These are phyloP conservation scores for Septoria linicola DNA, from an alignment of 2,329 filamentous ascomycete genomes.

Conservation along the genomic window DNA sequence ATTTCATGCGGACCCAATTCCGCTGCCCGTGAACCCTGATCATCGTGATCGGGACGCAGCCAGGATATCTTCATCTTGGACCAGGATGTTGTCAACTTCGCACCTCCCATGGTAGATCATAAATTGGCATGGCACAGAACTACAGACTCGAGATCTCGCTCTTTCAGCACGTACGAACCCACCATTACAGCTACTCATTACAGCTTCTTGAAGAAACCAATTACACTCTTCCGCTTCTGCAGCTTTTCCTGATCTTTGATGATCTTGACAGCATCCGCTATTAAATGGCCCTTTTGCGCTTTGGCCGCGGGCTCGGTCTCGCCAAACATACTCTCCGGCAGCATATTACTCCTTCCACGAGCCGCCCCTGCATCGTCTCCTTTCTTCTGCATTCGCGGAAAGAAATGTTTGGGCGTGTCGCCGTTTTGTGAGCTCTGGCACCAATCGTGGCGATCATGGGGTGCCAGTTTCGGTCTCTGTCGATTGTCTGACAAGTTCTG, in stretches of 20 bases:
- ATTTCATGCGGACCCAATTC: no score
- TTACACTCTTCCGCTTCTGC: slow-evolving; percentile 20
- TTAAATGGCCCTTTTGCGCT: slow-evolving; percentile 18
- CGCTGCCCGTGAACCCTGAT: no score
- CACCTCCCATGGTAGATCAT: no score
- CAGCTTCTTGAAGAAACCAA: slow-evolving; percentile 27
- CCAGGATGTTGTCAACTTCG: no score
- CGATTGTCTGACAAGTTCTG: not conserved
- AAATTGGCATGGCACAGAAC: no score
- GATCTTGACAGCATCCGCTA: slow-evolving; percentile 31
- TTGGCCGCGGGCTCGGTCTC: not conserved
- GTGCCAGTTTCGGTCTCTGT: slow-evolving; percentile 12
- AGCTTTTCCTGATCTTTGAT: slow-evolving; percentile 29
- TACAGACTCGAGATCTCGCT: no score
- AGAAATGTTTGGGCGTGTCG: slow-evolving; percentile 17
- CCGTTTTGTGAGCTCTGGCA: slow-evolving; percentile 26
- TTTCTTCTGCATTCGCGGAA: slow-evolving; percentile 8
- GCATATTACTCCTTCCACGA: not conserved
- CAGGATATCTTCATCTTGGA: no score
- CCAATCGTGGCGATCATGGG: slow-evolving; percentile 30
- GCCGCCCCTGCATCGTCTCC: not conserved
- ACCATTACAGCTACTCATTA: not conserved
- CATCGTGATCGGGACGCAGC: no score
- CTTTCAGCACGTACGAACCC: no score
- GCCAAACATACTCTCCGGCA: no score